Base-by-base conservation (phyloP, 2,329 filamentous ascomycete species). In the Claviceps pusilla region DNA sequence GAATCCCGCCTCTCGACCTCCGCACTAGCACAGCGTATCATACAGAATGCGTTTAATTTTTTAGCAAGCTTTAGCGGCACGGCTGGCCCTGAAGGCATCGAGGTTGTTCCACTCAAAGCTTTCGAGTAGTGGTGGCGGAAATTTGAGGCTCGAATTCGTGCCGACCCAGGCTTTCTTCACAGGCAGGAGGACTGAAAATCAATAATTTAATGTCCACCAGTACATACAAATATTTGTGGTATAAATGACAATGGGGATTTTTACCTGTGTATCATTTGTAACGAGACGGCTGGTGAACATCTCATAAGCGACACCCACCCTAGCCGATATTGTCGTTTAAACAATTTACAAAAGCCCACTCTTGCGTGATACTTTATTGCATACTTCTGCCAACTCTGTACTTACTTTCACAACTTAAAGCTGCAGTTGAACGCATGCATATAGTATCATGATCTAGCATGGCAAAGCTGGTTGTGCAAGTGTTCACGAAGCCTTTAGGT, bases 41-140 rank as follows among this genome's bases (percentile, higher is more conserved):
- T 98, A 63, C 86, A 88, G 62, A 95, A 96, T 68, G 93, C 91
- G 14, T 98, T 97, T 69, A 96, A 98, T 70, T 97, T 95, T 67
- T 74, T 98, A 55, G 83, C 91, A 3, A 86, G 89, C 62, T 97
- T 95, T 73, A 87, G 85, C 56, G 80, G 82, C 42, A 77, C 78
- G 55, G 74, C 75, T 2, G 76, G 76, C 2, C 71, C 73, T 31
- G 77, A 74, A 2, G 86, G 86, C 0, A 79, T 86, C 48, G 91
- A 97, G 67, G 86, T 94, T 12, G 87, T 98, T 29, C 90, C 93
- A n/a, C 71, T 98, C 59, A 93, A 87, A 71, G 88, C 87, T 5
- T 98, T 98, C 67, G 86, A 94, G 71, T 89, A 95, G 56, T 98
- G 94, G 93, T 98, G 94, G 93, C 79, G 76, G 57, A 97, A 96